Percentiles rank a stretch among this genome's conserved stretches.
Conservation (phyloP, 169 alveolate species). For the Babesia microti region DNA sequence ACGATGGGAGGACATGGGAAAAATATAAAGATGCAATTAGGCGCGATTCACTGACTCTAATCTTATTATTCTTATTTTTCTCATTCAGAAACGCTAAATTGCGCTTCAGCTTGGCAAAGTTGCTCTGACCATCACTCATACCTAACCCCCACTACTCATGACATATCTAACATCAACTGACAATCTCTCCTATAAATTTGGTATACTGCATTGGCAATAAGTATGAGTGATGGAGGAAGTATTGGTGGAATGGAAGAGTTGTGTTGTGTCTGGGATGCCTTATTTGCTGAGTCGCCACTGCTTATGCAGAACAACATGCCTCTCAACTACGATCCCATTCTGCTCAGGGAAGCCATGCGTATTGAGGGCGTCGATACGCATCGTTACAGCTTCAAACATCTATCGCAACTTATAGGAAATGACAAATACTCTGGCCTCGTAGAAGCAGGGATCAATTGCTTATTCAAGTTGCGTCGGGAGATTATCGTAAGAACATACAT, state of each 20-base stretch:
- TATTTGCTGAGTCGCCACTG: conserved; percentile 38
- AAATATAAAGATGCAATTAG: conserved; percentile 26
- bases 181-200: not conserved
- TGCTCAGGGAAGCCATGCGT: conserved; percentile 1
- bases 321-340: too few relatives aligned
- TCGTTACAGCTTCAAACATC: conserved; percentile 29
- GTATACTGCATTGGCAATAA: not conserved
- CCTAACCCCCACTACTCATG: too few relatives aligned
- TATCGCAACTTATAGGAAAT: conserved; percentile 12
- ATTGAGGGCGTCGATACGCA: not conserved
- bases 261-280: conserved; percentile 35
- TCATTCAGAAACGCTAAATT: conserved; percentile 18
- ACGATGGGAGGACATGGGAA: conserved; percentile 36
- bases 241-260: conserved; percentile 16
- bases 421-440: conserved; percentile 29
- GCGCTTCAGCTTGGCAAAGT: conserved; percentile 26
- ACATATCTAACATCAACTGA: too few relatives aligned
- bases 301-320: not conserved
- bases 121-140: too few relatives aligned
- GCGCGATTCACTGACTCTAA: conserved; percentile 34
- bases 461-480: conserved; percentile 25
- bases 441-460: conserved; percentile 17
- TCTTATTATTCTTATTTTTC: conserved; percentile 21
- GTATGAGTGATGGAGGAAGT: not conserved
- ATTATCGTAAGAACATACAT: conserved; percentile 16